phyloP scores from a whole-genome alignment of 257 asterid species.

The Solanum tarijense region DNA sequence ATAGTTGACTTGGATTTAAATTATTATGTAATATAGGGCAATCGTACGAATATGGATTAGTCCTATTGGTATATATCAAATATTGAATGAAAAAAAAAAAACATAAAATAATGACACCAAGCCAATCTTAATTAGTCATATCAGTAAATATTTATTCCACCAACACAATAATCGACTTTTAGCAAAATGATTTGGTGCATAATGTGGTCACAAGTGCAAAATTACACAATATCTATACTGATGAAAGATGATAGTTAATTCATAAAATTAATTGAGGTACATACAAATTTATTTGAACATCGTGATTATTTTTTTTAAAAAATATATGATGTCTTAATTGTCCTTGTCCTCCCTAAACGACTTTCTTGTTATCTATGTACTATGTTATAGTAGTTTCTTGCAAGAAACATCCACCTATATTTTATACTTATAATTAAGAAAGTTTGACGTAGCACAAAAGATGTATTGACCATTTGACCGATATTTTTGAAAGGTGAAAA shows the following conservation, averaged over 20 bases:
- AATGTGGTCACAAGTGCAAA: not conserved
- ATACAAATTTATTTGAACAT: too few relatives aligned
- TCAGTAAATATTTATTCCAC: too few relatives aligned
- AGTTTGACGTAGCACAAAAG: not conserved
- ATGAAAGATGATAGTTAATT: too few relatives aligned
- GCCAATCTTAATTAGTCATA: not conserved
- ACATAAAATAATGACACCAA: not conserved
- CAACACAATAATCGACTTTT: not conserved
- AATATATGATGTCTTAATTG: not conserved
- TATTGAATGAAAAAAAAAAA: not conserved
- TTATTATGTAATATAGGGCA: not conserved
- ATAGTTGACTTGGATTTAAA: not conserved
- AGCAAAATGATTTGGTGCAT: not conserved
- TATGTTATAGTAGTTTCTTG: not conserved
- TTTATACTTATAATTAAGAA: not conserved
- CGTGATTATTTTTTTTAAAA: too few relatives aligned
- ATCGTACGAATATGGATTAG: not conserved
- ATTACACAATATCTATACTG: not conserved
- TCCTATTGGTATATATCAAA: rapidly evolving
- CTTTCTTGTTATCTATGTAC: not conserved
- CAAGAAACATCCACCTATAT: not conserved
- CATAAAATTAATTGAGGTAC: too few relatives aligned
- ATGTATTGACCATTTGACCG: rapidly evolving
- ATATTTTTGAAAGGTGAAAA: not conserved
- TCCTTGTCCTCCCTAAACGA: not conserved